Conservation (phyloP, 441 rosid genomes). For the Euphorbia schlechtendalii region DNA sequence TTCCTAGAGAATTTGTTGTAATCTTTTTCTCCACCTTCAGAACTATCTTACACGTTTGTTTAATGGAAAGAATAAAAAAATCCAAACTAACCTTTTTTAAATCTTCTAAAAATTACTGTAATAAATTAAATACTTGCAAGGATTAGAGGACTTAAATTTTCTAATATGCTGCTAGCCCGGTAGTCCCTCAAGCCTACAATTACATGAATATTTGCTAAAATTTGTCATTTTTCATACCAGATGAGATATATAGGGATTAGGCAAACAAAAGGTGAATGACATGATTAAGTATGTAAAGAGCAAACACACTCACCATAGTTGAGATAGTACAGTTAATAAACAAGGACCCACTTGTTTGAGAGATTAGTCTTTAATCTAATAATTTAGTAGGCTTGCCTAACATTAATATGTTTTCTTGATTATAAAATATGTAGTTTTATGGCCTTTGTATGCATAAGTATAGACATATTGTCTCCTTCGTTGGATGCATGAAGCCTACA, state of each 20-base stretch:
- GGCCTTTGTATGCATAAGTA: constrained; percentile 31
- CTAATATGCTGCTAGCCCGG: too few relatives aligned
- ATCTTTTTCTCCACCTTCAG: too few relatives aligned
- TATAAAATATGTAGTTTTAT: constrained; percentile 26
- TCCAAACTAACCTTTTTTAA: too few relatives aligned
- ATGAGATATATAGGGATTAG: constrained; percentile 9
- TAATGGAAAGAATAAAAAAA: too few relatives aligned
- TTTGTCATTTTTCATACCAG: too few relatives aligned
- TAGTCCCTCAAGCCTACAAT: too few relatives aligned
- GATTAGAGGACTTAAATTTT: too few relatives aligned
- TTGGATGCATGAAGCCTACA: constrained; percentile 39
- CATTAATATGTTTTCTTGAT: constrained; percentile 22
- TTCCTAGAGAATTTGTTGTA: too few relatives aligned
- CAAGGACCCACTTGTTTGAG: constrained; percentile 26
- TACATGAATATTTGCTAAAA: too few relatives aligned
- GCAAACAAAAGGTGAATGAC: constrained; percentile 2
- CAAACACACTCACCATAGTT: constrained; percentile 5
- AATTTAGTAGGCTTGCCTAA: constrained; percentile 50
- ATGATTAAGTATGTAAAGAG: constrained; percentile 8
- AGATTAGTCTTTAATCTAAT: constrained; percentile 15
- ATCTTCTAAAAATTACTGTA: too few relatives aligned
- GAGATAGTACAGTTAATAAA: background rate
- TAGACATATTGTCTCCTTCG: constrained; percentile 67
- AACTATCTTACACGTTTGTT: too few relatives aligned
- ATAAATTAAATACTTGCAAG: too few relatives aligned